Evolutionary conservation across 202 grass and related monocot genomes (phyloP), one percentile per base, ranked within the genome.

Genomic region (Zizania palustris): DNA sequence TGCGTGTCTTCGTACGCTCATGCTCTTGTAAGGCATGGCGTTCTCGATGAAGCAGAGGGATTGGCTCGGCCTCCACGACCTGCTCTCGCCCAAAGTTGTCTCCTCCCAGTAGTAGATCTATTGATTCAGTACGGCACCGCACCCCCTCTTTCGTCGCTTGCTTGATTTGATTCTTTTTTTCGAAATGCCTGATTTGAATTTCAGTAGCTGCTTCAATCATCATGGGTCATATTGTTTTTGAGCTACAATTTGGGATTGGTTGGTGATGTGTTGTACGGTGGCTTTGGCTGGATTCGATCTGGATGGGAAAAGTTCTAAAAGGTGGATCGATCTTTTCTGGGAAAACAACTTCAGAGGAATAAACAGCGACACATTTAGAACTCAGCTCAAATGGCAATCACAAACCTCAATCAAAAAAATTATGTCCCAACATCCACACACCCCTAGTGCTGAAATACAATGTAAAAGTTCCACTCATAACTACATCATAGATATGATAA

Each of bases 41-140:
- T 98, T 98, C 85, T 88, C 91, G 67, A 88, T 88, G 80, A 98
- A 91, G 74, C 91, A 98, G 85, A 76, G 95, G 80, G 95, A 98
- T 82, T 86, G 91, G 12, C 84, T 98, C 70, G 91, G 90, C 79
- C 89, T 98, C 73, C 91, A 89, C 28, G 95, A 91, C 49, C 74
- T 98, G 90, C 91, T 98, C 84, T 91, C 95, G 63, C 95, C 95
- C 39, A 97, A 88, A 85, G 76, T 92, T 62, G 86, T 92, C 80
- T 91, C 87, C 63, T 57, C 88, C 54, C 84, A 90, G 85, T 85
- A 94, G 86, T 87, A 97, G 79, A 94, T 97, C 63, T 87, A 97
- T 61, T 85, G 91, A 76, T 97, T 97, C 91, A 97, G 91, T 94
- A 87, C 80, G 84, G 36, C 57, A 55, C 14, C 48, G 28, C 74